A percentile compares a stretch with the other conserved stretches of the same genome.
These are phyloP conservation scores for Corymbia citriodora DNA, from an alignment of 441 rosid species.

Conservation along the genomic window DNA sequence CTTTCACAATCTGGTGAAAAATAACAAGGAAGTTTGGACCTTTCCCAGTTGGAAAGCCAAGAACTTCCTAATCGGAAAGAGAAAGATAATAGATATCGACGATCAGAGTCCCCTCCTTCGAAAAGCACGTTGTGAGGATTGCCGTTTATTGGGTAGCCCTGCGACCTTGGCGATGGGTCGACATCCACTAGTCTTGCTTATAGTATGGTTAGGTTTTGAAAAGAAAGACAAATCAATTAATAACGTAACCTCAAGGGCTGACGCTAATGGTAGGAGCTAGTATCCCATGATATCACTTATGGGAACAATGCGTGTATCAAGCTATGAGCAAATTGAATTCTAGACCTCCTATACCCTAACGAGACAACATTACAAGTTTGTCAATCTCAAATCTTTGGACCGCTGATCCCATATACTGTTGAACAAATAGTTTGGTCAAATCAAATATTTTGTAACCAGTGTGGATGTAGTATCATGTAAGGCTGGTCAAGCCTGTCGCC, in stretches of 20 bases:
- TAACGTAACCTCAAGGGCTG: fast-evolving
- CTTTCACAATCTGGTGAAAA: background rate
- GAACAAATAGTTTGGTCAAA: background rate
- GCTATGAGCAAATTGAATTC: background rate
- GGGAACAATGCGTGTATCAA: background rate
- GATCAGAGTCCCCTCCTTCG: background rate
- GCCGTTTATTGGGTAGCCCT: background rate
- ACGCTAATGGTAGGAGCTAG: fast-evolving
- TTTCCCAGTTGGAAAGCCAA: background rate
- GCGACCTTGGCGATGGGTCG: fast-evolving
- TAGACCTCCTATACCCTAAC: background rate
- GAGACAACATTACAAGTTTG: background rate
- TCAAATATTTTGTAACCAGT: fast-evolving
- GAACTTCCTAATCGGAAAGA: background rate
- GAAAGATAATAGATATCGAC: fast-evolving
- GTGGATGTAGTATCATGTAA: background rate
- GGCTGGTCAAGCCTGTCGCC: background rate
- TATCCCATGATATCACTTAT: background rate
- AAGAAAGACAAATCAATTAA: background rate
- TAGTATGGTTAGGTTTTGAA: fast-evolving
- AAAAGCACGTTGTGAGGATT: background rate
- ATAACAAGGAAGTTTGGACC: background rate
- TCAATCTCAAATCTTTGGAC: background rate
- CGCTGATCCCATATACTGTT: fast-evolving
- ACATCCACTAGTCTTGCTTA: background rate